A percentile compares a stretch with the other conserved stretches of the same genome.
These are phyloP conservation scores for Capsella rubella DNA, from an alignment of 441 rosid species.

Conservation along the genomic window DNA sequence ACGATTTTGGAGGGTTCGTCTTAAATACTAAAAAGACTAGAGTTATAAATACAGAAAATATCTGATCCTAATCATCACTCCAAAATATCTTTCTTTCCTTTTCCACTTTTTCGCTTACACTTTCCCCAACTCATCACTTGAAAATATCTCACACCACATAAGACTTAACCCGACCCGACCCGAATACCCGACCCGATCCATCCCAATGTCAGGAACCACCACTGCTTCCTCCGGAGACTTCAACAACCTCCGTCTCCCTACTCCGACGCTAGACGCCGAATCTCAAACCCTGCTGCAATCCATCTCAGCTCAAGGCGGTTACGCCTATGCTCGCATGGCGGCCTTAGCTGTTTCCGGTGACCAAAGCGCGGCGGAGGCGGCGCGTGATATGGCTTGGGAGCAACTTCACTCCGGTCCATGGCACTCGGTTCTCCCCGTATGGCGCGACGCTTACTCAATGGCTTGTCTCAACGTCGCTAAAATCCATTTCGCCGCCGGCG, in stretches of 20 bases:
- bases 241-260: conserved; percentile 51
- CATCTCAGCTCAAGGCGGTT: conserved; percentile 80
- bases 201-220: conserved; percentile 42
- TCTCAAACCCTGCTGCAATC: conserved; percentile 64
- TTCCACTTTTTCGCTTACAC: conserved; percentile 39
- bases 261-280: conserved; percentile 76
- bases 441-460: conserved; percentile 98
- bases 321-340: conserved; percentile 81
- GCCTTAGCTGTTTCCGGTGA: conserved; percentile 76
- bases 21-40: neutral
- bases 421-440: conserved; percentile 90
- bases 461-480: conserved; percentile 83
- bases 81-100: conserved; percentile 38
- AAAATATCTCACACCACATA: conserved; percentile 36
- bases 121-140: conserved; percentile 30
- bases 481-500: conserved; percentile 64
- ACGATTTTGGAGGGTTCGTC: conserved; percentile 10
- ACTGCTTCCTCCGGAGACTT: conserved; percentile 32
- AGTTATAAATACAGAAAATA: conserved; percentile 35
- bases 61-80: conserved; percentile 48
- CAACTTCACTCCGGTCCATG: conserved; percentile 99
- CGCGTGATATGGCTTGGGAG: conserved; percentile 99
- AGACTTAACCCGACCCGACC: conserved; percentile 1
- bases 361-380: conserved; percentile 88
- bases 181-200: conserved; percentile 7